Evolutionary conservation across 768 basidiomycete species (phyloP), one percentile per base, ranked within the genome.

Genomic region (Suillus paluster): DNA sequence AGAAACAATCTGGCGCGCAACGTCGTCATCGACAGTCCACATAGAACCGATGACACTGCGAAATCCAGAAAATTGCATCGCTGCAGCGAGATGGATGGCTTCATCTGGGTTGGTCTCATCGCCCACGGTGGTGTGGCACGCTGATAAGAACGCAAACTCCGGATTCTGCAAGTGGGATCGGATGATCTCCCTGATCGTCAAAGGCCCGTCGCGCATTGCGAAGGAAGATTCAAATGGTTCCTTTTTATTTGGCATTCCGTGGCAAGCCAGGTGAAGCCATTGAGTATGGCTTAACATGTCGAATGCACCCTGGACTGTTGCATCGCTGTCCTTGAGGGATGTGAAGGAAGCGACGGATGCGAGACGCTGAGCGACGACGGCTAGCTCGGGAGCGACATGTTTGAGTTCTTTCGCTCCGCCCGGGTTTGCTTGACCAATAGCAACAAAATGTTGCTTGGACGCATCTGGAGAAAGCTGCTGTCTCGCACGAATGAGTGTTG

Each of bases 251-350:
- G 77, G 78, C n/a, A 65, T 54, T 38, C 75, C 78, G 65, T 79
- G 78, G 57, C 78, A 79, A 14, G 78, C 75, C 30, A 79, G 58
- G 56, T 79, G 78, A 23, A 64, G 71, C 14, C 64, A 64, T 17
- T 58, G 25, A 38, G 66, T 50, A 21, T 33, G 10, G 38, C 62
- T 17, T 30, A 25, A 15, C 14, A n/a, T 30, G 7, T 48, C 27
- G 1, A 57, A 30, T 7, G 60, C 45, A 5, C 19, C 42, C 7
- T 39, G 17, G 10, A 27, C 54, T 42, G 56, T 57, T 19, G 56
- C 39, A 19, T 23, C 14, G 10, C 17, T 30, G 38, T 39, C 56
- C 17, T 34, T 14, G 23, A 57, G 56, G 2, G 23, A 30, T 46
- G 66, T 60, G 59, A 67, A 66, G 15, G 56, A 25, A 19, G 50